Conservation (phyloP, 73 alveolate species). For the Strombidium stylifer region DNA sequence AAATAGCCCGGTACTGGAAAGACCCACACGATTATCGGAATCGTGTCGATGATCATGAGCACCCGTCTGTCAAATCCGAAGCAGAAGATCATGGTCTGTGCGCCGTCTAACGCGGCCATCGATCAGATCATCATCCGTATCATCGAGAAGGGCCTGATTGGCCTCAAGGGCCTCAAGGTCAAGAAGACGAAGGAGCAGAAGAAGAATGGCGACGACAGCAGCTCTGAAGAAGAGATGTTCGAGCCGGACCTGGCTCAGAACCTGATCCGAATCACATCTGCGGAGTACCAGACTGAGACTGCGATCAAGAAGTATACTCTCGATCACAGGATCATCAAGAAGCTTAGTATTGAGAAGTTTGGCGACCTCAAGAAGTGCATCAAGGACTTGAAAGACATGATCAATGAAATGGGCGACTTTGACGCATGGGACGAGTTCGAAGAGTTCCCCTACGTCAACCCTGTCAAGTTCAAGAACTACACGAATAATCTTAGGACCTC, state of each 20-base stretch:
- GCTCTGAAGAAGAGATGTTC: neutral
- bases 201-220: slow-evolving; percentile 15
- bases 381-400: no score
- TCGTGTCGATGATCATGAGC: slow-evolving; percentile 29
- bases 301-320: slow-evolving; percentile 34
- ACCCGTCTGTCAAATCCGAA: slow-evolving; percentile 12
- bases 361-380: no score
- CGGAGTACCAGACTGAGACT: slow-evolving; percentile 49
- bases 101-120: slow-evolving; percentile 95
- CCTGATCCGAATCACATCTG: slow-evolving; percentile 48
- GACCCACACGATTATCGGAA: slow-evolving; percentile 61
- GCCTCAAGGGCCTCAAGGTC: no score
- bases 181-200: no score
- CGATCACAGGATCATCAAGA: no score
- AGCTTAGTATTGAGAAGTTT: no score
- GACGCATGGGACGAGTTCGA: no score
- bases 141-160: slow-evolving; percentile 32
- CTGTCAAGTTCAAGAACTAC: no score
- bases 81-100: slow-evolving; percentile 85
- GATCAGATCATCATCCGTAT: slow-evolving; percentile 83
- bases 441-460: no score
- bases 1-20: slow-evolving; percentile 67
- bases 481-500: no score
- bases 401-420: no score
- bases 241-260: neutral